These are phyloP conservation scores for Pestalotiopsis sp. DNA, from an alignment of 2,329 filamentous ascomycete species.

Conservation along the genomic window DNA sequence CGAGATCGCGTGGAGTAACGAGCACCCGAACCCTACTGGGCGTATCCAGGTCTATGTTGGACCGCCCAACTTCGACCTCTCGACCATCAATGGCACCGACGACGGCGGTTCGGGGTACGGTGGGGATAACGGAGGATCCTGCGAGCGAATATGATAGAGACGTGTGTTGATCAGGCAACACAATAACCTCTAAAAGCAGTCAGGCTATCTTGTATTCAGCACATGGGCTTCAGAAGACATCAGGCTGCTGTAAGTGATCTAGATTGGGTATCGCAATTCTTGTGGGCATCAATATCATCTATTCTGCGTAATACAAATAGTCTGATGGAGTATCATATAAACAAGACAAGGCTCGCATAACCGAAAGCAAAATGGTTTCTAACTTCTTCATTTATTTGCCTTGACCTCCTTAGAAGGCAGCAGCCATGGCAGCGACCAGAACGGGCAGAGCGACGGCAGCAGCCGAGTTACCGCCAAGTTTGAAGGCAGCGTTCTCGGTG, in stretches of 20 bases:
- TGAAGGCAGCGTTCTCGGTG: conserved; percentile 9
- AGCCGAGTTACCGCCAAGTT: neutral
- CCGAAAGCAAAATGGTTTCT: neutral
- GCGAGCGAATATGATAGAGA: too few species aligned
- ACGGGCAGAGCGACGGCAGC: conserved; percentile 7
- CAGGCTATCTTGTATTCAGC: too few species aligned
- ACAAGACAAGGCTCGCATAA: conserved; percentile 11
- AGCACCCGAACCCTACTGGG: conserved; percentile 1
- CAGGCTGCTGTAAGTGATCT: neutral
- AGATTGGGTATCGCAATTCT: neutral
- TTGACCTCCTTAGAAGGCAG: conserved; percentile 1
- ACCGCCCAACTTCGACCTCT: neutral
- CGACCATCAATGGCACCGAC: neutral
- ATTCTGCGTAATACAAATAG: conserved; percentile 5
- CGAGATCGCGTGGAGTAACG: conserved; percentile 3
- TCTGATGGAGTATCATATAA: conserved; percentile 12
- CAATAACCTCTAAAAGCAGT: too few species aligned
- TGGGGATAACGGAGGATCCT: neutral
- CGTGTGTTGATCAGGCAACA: too few species aligned
- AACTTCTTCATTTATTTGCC: neutral
- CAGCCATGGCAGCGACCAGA: neutral
- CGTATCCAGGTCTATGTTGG: conserved; percentile 5
- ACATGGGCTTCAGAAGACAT: neutral
- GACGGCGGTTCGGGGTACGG: neutral
- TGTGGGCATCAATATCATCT: conserved; percentile 8